Conservation (phyloP, 805 yeast genomes). For the Yarrowia divulgata region DNA sequence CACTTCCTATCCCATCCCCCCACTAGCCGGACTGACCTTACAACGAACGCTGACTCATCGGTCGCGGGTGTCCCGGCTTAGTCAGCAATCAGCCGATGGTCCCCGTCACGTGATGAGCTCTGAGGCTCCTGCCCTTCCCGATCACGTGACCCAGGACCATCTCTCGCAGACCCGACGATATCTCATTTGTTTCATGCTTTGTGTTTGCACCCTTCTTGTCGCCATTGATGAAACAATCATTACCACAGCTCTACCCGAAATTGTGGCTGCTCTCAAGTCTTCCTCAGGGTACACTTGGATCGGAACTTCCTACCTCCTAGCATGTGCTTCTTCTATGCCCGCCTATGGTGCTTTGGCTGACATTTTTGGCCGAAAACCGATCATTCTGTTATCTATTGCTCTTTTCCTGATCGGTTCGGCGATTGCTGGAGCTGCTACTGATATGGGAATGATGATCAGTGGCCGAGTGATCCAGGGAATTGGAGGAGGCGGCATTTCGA, state of each 20-base stretch:
- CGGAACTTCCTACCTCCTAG: slow-evolving; percentile 66
- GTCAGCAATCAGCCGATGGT: not conserved
- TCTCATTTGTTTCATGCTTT: slow-evolving; percentile 33
- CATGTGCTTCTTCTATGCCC: slow-evolving; percentile 70
- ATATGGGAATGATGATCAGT: slow-evolving; percentile 67
- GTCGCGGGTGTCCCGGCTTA: not conserved
- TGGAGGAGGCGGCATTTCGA: slow-evolving; percentile 87
- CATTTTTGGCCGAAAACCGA: slow-evolving; percentile 52
- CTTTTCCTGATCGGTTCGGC: slow-evolving; percentile 55
- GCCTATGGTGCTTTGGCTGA: slow-evolving; percentile 69
- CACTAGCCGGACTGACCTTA: not conserved
- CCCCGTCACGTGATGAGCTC: not conserved
- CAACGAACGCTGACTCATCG: slow-evolving; percentile 9
- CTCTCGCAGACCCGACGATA: slow-evolving; percentile 8
- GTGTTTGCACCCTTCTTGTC: slow-evolving; percentile 44
- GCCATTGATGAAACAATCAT: slow-evolving; percentile 63
- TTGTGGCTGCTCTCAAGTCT: slow-evolving; percentile 60
- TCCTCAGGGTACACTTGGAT: slow-evolving; percentile 61
- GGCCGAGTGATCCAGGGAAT: slow-evolving; percentile 84
- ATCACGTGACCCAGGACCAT: slow-evolving; percentile 25
- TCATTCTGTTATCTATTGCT: slow-evolving; percentile 52
- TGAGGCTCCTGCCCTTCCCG: not conserved
- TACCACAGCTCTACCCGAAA: slow-evolving; percentile 60
- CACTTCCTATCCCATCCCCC: not conserved
- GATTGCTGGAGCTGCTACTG: slow-evolving; percentile 53